A percentile compares a stretch with the other conserved stretches of the same genome.
phyloP scores from a whole-genome alignment of 2,329 filamentous ascomycete genomes.

The Hypocreales sp. region DNA sequence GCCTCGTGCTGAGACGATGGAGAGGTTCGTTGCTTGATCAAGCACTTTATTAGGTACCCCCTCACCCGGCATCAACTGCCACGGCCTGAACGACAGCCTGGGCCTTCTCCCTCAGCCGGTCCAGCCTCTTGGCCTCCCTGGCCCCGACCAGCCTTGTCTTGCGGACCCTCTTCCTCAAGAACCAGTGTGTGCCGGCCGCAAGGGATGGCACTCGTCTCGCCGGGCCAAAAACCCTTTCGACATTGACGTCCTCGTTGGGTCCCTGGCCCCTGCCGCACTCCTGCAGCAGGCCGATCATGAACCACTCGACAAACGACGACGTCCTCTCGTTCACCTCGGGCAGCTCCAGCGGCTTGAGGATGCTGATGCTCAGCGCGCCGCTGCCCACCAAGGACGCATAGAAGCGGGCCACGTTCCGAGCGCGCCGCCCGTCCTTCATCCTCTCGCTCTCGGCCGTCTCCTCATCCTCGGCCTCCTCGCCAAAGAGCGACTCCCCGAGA shows the following conservation, averaged over 20 bases:
- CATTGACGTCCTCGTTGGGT: conserved; percentile 34
- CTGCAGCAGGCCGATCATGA: conserved; percentile 63
- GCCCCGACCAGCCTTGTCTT: conserved; percentile 41
- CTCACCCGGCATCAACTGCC: no score
- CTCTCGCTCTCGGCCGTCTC: conserved; percentile 30
- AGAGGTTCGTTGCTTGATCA: no score
- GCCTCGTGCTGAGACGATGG: no score
- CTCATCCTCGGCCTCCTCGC: conserved; percentile 44
- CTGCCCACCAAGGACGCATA: conserved; percentile 35
- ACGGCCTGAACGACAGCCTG: conserved; percentile 12
- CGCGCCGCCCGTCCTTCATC: conserved; percentile 30
- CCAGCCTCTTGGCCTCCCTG: conserved; percentile 30
- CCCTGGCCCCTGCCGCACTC: conserved; percentile 36
- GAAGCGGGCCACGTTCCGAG: conserved; percentile 38
- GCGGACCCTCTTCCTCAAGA: conserved; percentile 59
- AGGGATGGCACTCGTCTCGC: conserved; percentile 51
- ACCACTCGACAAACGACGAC: conserved; percentile 61
- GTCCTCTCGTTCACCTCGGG: conserved; percentile 63
- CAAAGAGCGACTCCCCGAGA: conserved; percentile 67
- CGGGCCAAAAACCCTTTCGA: conserved; percentile 52
- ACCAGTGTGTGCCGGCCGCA: conserved; percentile 61
- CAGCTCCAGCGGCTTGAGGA: conserved; percentile 61
- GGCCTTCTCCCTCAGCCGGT: conserved; percentile 16
- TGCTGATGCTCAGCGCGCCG: conserved; percentile 26
- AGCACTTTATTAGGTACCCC: no score